Evolutionary conservation across 345 rosid species (phyloP).

Genomic region (Acer campestre): DNA sequence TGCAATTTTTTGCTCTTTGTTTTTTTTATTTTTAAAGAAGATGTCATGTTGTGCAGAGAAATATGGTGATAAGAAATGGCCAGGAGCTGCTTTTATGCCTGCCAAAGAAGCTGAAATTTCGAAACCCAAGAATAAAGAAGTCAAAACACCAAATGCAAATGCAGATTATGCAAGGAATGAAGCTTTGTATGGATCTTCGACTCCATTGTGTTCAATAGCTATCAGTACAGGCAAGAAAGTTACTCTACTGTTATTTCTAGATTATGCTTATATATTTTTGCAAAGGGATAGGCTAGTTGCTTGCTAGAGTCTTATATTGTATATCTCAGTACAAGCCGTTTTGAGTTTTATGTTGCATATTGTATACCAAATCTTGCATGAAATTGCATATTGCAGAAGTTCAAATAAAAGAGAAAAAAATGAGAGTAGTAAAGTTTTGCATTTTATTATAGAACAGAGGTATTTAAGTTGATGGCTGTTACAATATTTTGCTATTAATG

Average conservation of each 20-base stretch:
- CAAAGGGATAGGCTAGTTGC: not conserved
- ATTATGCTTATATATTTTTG: not conserved
- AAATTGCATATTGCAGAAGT: not conserved
- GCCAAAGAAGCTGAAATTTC: conserved; percentile 8
- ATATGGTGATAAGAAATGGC: conserved; percentile 6
- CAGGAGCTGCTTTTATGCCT: not conserved
- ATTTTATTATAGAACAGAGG: not conserved
- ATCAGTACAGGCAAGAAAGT: conserved; percentile 16
- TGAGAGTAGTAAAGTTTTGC: too few relatives aligned
- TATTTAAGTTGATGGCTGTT: not conserved
- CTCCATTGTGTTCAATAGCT: not conserved
- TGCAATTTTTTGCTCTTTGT: conserved; percentile 1
- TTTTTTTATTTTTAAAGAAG: conserved; percentile 15
- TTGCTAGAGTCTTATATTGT: too few relatives aligned
- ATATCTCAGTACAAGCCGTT: too few relatives aligned
- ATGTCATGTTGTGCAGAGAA: conserved; percentile 13
- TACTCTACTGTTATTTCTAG: conserved; percentile 2
- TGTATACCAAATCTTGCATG: not conserved
- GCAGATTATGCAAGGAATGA: not conserved
- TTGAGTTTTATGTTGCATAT: not conserved
- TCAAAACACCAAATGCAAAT: not conserved
- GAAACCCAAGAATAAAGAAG: not conserved
- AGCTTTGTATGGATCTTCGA: conserved; percentile 9
- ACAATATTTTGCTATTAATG: not conserved
- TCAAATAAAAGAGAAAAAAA: not conserved